Evolutionary conservation across 1,139 yeast species (phyloP).

Genomic region (Spathaspora sp.): DNA sequence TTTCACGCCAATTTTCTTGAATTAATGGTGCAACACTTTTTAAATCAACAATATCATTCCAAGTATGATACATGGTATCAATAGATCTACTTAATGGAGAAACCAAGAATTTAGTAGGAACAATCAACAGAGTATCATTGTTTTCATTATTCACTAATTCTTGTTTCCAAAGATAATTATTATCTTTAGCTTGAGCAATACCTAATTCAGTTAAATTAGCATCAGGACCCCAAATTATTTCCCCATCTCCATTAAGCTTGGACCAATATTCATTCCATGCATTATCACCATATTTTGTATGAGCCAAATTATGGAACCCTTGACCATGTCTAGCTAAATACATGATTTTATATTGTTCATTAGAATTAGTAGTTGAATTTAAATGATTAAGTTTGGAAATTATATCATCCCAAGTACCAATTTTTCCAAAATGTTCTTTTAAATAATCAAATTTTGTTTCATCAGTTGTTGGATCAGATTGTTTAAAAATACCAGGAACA

Average conservation of each 20-base stretch:
- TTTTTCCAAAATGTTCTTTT: conserved; percentile 39
- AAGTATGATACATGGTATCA: conserved; percentile 36
- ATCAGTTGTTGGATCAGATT: conserved; percentile 37
- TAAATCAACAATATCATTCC: conserved; percentile 31
- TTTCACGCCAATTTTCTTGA: conserved; percentile 43
- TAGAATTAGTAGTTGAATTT: conserved; percentile 23
- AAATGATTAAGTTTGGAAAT: conserved; percentile 25
- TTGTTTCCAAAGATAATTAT: conserved; percentile 23
- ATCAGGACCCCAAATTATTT: conserved; percentile 49
- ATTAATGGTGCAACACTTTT: conserved; percentile 29
- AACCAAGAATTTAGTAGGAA: conserved; percentile 32
- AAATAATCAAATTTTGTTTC: conserved; percentile 38
- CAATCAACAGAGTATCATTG: conserved; percentile 17
- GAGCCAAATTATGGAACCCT: conserved; percentile 48
- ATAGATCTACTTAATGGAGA: conserved; percentile 41
- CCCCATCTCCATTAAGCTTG: conserved; percentile 42
- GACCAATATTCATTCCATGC: conserved; percentile 48
- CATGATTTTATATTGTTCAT: conserved; percentile 36
- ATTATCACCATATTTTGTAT: conserved; percentile 39
- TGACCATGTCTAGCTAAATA: conserved; percentile 49
- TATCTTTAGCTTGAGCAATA: conserved; percentile 36
- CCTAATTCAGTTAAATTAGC: conserved; percentile 46
- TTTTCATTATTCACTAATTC: conserved; percentile 18
- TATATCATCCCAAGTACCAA: conserved; percentile 33
- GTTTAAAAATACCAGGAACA: conserved; percentile 39